Evolutionary conservation across 139 green algal species (phyloP), one percentile per base, ranked within the genome.

Genomic region (Ettlia oleoabundans): DNA sequence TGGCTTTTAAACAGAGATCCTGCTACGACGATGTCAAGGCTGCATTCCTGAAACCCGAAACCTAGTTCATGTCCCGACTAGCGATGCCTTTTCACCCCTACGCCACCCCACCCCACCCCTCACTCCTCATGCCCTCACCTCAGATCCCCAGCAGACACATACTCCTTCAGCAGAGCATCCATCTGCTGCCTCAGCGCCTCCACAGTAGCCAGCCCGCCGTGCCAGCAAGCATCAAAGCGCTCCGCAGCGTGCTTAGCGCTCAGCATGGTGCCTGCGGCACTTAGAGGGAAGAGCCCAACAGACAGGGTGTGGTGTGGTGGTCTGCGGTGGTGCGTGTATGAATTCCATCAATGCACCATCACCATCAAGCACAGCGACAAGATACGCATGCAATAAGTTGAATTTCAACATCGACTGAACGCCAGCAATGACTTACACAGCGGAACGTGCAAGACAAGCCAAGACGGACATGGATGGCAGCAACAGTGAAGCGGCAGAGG

Each of bases 171-270:
- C 63, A 76, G 53, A 32, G 35, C 24, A 35, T 51, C 63, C 82
- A 86, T 78, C 72, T 93, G 89, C 71, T 67, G 62, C 53, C 90
- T 37, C 84, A 92, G 82, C 55, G 75, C 47, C 40, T 61, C 58
- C 4, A 86, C 43, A 3, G 75, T 82, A 32, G 55, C 82, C 28
- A 86, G 78, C 28, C 86, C 92, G 40, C 87, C 92, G 64, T 96
- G 89, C 93, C 93, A 98, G 88, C 93, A 97, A 68, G 89, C 89
- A 41, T 88, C 84, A 62, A 97, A 83, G 1, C 92, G 88, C 88
- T 98, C 94, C 3, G 87, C 92, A 26, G 91, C 93, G 82, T 98
- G 95, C 75, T 61, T 72, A 52, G 75, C 75, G 58, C 58, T 72
- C 58, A 81, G 75, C 75, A 72, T 61, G 38, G 58, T 81, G 75